Base-by-base conservation (phyloP, 345 rosid genomes). In the Lepidium sativum region DNA sequence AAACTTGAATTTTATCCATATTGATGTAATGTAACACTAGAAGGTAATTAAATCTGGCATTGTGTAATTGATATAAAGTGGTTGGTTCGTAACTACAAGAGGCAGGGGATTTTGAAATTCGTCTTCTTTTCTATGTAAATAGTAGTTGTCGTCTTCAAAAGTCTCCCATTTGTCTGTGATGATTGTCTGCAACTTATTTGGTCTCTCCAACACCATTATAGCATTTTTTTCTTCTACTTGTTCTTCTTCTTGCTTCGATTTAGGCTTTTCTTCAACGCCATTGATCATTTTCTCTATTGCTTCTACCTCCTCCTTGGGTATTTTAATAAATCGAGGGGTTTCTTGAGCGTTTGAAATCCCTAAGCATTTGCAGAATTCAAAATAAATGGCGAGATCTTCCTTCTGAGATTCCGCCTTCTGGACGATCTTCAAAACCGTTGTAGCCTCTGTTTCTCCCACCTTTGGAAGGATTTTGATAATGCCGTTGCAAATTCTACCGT, bases 291-390 rank as follows among this genome's bases (percentile, higher is more conserved):
- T 71, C 68, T 82, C 78, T 15, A 85, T 82, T 14, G 74, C 77
- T 52, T 62, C 60, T 1, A 86, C 75, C 32, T 79, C 90, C 17
- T 79, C 78, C 13, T 79, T 76, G 0, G 85, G 84, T 49, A 92
- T 75, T 16, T 68, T 70, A 4, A 68, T 52, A 12, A 85, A 68
- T 6, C 70, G 49, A 1, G 88, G 84, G 15, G 77, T 58, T 11
- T 81, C 85, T 18, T 71, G 45, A 3, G 81, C 86, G 21, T 84
- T 87, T 3, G 79, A 50, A 21, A 83, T 80, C 0, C 91, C 95
- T 1, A 81, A 79, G 0, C 52, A 67, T 35, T 54, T 71, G 73
- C 92, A 89, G 33, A 79, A 79, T 2, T 87, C 80, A 14, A 92
- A 80, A 47, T 48, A 92, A 3, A 10, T 2, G 2, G 75, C 49